Evolutionary conservation across 2,329 filamentous ascomycete species (phyloP).

Genomic region (Hymenoscyphus salicellus): DNA sequence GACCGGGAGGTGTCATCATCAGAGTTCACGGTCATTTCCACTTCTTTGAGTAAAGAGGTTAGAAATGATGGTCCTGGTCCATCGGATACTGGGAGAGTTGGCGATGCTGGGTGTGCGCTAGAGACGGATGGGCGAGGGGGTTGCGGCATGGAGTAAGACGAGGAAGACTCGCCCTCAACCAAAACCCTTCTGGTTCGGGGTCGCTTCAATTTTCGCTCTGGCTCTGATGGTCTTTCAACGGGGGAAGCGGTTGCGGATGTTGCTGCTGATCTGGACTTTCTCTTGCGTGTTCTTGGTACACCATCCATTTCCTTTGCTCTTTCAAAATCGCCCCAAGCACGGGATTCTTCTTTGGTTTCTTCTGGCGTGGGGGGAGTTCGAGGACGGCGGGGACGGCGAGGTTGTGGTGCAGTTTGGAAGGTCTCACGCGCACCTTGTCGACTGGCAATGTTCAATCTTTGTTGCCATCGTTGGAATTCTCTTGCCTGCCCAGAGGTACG

Average conservation of each 20-base stretch:
- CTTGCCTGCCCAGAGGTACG: constrained; percentile 50
- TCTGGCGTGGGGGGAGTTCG: constrained; percentile 50
- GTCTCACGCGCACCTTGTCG: constrained; percentile 71
- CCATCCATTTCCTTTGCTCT: constrained; percentile 69
- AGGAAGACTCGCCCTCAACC: constrained; percentile 46
- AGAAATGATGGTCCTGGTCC: constrained; percentile 69
- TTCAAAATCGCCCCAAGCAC: constrained; percentile 88
- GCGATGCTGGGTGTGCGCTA: background rate
- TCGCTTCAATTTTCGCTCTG: constrained; percentile 81
- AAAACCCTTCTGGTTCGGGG: constrained; percentile 72
- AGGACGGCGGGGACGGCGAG: constrained; percentile 46
- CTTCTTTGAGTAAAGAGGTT: constrained; percentile 81
- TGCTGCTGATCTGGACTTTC: constrained; percentile 68
- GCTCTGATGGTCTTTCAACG: constrained; percentile 60
- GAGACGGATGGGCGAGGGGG: constrained; percentile 27
- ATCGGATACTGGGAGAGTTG: constrained; percentile 26
- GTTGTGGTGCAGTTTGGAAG: constrained; percentile 62
- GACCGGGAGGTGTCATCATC: constrained; percentile 51
- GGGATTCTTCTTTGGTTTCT: constrained; percentile 73
- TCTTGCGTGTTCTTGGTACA: constrained; percentile 60
- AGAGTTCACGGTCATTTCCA: constrained; percentile 63
- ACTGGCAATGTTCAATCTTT: constrained; percentile 76
- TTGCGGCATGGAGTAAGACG: constrained; percentile 34
- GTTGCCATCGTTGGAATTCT: constrained; percentile 72
- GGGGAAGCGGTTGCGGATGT: constrained; percentile 70